Evolutionary conservation across 108 stramenopile species (phyloP), one percentile per base, ranked within the genome.

Genomic region (Epipyxis sp.): DNA sequence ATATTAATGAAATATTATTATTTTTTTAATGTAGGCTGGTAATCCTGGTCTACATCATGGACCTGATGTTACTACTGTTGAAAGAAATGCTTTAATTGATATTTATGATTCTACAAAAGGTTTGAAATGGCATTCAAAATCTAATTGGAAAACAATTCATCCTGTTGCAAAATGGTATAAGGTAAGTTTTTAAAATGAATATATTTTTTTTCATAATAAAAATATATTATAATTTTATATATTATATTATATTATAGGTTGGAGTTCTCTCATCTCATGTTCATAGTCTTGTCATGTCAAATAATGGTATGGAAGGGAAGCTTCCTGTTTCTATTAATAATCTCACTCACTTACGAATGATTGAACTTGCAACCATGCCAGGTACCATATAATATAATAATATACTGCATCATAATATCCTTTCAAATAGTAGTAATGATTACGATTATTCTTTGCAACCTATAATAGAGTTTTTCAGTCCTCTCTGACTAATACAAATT

Each of bases 311-410:
- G 71, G 71, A 54, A 57, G 71, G 71, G 41, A 3, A 29, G 3
- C 35, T 74, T 16, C 71, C 71, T 29, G 27, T 6, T 6, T 39
- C 44, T 10, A 74, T 74, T 54, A 29, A 27, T 6, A 37, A 42
- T 35, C 71, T 74, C 46, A 6, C 35, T 29, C 71, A 39, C 43
- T 39, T 74, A 6, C 44, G 71, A 6, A 74, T 74, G 71, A 42
- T 74, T 74, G 71, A 74, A 32, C 34, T 74, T 3, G 71, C 71
- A 20, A 74, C 71, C 6, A 74, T 74, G 71, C 71, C 71, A 74
- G 32, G 71, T 74, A 39, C n/a, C n/a, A n/a, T n/a, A n/a, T n/a
- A n/a, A n/a, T n/a, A n/a, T 57, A 57, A n/a, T 57, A 57, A n/a
- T 57, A 57, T n/a, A n/a, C n/a, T 57, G n/a, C n/a, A n/a, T n/a